Evolutionary conservation across 805 yeast species (phyloP).

Genomic region (Wickerhamiella kazuoi): DNA sequence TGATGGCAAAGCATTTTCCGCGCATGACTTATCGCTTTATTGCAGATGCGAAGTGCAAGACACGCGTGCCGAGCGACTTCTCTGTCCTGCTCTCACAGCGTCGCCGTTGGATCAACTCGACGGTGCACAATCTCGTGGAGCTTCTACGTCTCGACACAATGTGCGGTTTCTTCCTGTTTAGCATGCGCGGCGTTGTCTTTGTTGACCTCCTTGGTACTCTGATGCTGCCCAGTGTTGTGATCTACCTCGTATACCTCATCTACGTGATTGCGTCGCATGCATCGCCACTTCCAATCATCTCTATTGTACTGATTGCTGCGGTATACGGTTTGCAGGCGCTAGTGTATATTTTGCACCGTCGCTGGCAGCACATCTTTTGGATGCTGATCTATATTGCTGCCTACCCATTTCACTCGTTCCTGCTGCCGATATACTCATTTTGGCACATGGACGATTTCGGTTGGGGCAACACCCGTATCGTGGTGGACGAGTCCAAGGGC

Average conservation of each 20-base stretch:
- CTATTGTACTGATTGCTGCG: slow-evolving; percentile 37
- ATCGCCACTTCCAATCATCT: slow-evolving; percentile 33
- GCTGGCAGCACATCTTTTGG: slow-evolving; percentile 34
- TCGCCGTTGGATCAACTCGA: slow-evolving; percentile 59
- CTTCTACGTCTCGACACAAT: slow-evolving; percentile 36
- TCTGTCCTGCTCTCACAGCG: slow-evolving; percentile 93
- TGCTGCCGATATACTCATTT: slow-evolving; percentile 40
- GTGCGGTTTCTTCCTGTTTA: slow-evolving; percentile 44
- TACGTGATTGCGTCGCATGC: slow-evolving; percentile 32
- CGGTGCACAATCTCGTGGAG: slow-evolving; percentile 45
- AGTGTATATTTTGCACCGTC: slow-evolving; percentile 31
- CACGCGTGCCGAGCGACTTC: slow-evolving; percentile 45
- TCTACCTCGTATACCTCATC: slow-evolving; percentile 35
- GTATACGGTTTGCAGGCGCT: slow-evolving; percentile 44
- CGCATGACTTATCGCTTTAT: slow-evolving; percentile 36
- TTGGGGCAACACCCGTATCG: slow-evolving; percentile 49
- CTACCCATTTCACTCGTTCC: slow-evolving; percentile 44
- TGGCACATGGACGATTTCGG: slow-evolving; percentile 51
- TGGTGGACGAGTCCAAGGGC: slow-evolving; percentile 36
- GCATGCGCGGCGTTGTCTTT: slow-evolving; percentile 42
- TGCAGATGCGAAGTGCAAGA: slow-evolving; percentile 40
- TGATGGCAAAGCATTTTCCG: slow-evolving; percentile 41
- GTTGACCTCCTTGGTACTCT: slow-evolving; percentile 42
- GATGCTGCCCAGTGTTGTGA: slow-evolving; percentile 41
- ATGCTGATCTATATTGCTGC: slow-evolving; percentile 40